These are phyloP conservation scores for Inga oerstediana DNA, from an alignment of 306 rosid species.

Conservation along the genomic window DNA sequence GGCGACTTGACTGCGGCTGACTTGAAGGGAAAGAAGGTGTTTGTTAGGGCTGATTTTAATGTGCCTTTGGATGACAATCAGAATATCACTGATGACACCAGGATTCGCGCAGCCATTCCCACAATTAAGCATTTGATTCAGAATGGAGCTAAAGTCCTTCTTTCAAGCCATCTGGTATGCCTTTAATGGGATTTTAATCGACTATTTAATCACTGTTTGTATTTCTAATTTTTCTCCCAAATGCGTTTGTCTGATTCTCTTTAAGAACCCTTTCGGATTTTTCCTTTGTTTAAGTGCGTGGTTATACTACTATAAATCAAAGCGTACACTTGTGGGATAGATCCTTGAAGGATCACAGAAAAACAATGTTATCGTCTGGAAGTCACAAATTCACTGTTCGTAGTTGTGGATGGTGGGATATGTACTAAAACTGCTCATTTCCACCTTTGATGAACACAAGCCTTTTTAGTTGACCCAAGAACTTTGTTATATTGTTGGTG, in stretches of 20 bases:
- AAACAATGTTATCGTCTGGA: constrained; percentile 7
- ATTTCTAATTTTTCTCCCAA: not conserved
- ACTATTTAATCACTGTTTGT: constrained; percentile 3
- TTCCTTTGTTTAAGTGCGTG: not conserved
- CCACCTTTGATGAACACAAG: not conserved
- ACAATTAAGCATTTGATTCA: constrained; percentile 82
- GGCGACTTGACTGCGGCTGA: constrained; percentile 72
- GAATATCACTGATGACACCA: constrained; percentile 94
- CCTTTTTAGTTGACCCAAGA: not conserved
- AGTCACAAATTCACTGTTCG: constrained; percentile 5
- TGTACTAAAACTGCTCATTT: not conserved
- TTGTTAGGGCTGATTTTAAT: constrained; percentile 89
- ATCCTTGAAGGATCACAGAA: not conserved
- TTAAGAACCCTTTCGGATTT: not conserved
- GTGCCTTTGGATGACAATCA: constrained; percentile 90
- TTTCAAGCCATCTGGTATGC: constrained; percentile 89
- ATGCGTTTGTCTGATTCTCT: not conserved
- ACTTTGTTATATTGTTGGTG: not conserved
- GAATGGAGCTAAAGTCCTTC: constrained; percentile 94
- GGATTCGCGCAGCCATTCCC: constrained; percentile 92
- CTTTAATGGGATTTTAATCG: not conserved
- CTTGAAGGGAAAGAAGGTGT: constrained; percentile 90
- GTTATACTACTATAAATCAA: not conserved
- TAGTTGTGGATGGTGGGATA: not conserved
- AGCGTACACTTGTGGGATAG: not conserved